Evolutionary conservation across 2,329 filamentous ascomycete genomes (phyloP).

Genomic region (Ophiostoma sp.): DNA sequence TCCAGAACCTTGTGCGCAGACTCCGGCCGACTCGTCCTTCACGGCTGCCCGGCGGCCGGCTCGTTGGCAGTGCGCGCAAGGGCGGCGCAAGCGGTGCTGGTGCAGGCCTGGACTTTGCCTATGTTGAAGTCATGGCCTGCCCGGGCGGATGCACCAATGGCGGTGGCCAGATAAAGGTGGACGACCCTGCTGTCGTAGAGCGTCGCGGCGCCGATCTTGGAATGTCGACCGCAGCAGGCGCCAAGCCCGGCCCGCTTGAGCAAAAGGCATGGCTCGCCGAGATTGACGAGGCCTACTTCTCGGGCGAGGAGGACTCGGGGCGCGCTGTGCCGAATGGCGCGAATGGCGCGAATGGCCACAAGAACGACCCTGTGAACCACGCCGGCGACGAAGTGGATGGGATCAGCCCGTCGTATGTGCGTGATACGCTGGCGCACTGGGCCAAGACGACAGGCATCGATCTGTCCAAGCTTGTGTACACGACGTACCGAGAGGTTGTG

Average conservation of each 20-base stretch:
- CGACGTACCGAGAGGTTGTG: constrained; percentile 85
- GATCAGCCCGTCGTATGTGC: constrained; percentile 61
- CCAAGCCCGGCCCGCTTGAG: constrained; percentile 65
- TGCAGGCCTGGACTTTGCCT: constrained; percentile 65
- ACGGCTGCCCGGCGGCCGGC: constrained; percentile 70
- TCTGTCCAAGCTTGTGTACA: constrained; percentile 68
- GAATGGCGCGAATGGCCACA: no score
- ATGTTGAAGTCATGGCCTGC: constrained; percentile 98
- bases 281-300: constrained; percentile 89
- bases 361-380: no score
- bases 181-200: constrained; percentile 61
- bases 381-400: constrained; percentile 37
- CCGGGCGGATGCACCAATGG: constrained; percentile 98
- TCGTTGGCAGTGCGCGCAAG: constrained; percentile 51
- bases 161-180: constrained; percentile 87
- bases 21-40: constrained; percentile 75
- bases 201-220: constrained; percentile 36
- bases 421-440: constrained; percentile 71
- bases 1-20: constrained; percentile 92
- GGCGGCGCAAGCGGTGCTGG: constrained; percentile 35
- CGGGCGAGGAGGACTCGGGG: constrained; percentile 46
- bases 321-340: no score
- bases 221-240: constrained; percentile 29
- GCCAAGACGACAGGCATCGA: constrained; percentile 62
- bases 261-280: constrained; percentile 79